A percentile compares a stretch with the other conserved stretches of the same genome.
These are phyloP conservation scores for Aegilops sharonensis DNA, from an alignment of 176 grass and related monocot species.

Conservation along the genomic window DNA sequence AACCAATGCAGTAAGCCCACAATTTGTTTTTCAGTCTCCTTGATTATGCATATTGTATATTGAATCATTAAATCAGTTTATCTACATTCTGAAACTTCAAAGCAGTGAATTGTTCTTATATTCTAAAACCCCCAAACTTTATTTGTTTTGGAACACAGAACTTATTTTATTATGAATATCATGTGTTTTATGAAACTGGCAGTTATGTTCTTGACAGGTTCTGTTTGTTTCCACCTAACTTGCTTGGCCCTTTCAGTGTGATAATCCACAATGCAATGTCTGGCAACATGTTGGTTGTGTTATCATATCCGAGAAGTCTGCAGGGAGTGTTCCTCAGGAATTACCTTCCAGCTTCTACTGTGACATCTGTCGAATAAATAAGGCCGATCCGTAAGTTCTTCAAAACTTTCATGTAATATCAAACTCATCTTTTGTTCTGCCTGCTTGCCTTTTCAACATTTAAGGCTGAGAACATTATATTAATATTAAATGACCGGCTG, in stretches of 20 bases:
- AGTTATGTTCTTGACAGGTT: slow-evolving; percentile 1
- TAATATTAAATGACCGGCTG: slow-evolving; percentile 9
- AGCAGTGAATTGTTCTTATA: slow-evolving; percentile 16
- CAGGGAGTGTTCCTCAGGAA: slow-evolving; percentile 41
- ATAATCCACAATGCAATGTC: slow-evolving; percentile 59
- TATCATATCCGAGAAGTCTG: slow-evolving; percentile 70
- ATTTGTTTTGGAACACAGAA: neutral
- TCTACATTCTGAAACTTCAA: slow-evolving; percentile 19
- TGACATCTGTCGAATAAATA: slow-evolving; percentile 76
- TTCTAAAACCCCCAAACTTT: neutral
- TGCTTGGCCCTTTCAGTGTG: slow-evolving; percentile 61
- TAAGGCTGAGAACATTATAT: neutral
- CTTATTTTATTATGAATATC: neutral
- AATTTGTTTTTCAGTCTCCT: slow-evolving; percentile 17
- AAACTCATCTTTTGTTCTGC: slow-evolving; percentile 1
- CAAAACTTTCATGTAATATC: neutral
- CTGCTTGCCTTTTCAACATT: neutral
- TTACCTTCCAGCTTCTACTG: slow-evolving; percentile 70
- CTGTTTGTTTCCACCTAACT: neutral
- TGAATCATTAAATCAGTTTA: slow-evolving; percentile 21
- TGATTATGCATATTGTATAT: neutral
- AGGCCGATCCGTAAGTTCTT: slow-evolving; percentile 84
- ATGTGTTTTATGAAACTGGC: slow-evolving; percentile 1
- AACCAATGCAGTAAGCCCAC: neutral
- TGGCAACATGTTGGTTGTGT: slow-evolving; percentile 81